These are phyloP conservation scores for Coniochaeta sp. DNA, from an alignment of 2,329 filamentous ascomycete genomes.

Conservation along the genomic window DNA sequence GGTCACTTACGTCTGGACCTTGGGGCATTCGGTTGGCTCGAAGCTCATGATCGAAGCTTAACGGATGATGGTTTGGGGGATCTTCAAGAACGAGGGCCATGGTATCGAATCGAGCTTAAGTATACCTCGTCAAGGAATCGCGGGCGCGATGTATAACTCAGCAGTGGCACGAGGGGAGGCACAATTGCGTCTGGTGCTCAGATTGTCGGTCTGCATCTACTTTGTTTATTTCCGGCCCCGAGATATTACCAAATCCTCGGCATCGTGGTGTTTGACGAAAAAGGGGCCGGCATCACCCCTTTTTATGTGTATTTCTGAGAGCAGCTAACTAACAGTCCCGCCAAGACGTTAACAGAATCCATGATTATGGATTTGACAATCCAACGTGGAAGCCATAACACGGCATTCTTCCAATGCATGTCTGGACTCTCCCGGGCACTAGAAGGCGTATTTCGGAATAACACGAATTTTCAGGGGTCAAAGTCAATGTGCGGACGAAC, in stretches of 20 bases:
- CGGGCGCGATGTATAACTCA: not conserved
- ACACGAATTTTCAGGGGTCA: not conserved
- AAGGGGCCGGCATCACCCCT: constrained; percentile 1
- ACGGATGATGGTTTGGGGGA: not conserved
- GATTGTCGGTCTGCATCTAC: not conserved
- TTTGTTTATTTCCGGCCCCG: not conserved
- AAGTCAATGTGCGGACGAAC: not conserved
- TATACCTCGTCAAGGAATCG: not conserved
- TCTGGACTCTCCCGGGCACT: not conserved
- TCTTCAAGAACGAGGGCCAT: not conserved
- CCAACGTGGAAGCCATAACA: not conserved
- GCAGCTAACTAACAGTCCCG: not conserved
- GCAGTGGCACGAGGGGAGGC: not conserved
- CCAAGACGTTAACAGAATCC: not conserved
- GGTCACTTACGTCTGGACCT: constrained; percentile 1
- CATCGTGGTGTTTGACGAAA: not conserved
- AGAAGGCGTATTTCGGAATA: not conserved
- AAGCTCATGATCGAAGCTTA: not conserved
- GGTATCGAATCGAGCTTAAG: not conserved
- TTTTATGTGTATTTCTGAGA: not conserved
- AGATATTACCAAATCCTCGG: not conserved
- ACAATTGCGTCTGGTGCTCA: not conserved
- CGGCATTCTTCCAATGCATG: not conserved
- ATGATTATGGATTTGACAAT: not conserved
- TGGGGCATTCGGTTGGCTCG: constrained; percentile 1